Conservation (phyloP, 2,329 filamentous ascomycete genomes). For the Cladophialophora bantiana region DNA sequence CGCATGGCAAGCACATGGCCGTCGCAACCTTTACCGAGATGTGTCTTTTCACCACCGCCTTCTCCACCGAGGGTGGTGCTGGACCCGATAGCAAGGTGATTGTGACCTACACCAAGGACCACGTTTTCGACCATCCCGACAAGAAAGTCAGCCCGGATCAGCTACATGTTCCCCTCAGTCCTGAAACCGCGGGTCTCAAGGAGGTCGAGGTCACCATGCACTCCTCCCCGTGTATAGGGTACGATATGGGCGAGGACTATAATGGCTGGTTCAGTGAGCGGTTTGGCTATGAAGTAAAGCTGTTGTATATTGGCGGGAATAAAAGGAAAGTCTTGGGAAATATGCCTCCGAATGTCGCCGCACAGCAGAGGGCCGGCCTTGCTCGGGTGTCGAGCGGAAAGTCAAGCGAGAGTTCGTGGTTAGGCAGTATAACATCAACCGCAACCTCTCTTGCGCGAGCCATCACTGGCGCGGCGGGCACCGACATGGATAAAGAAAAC, state of each 20-base stretch:
- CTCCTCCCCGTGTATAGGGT: constrained; percentile 63
- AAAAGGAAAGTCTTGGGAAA: constrained; percentile 69
- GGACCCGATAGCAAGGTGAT: constrained; percentile 42
- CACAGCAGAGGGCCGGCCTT: constrained; percentile 31
- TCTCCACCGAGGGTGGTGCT: constrained; percentile 33
- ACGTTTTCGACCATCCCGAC: constrained; percentile 36
- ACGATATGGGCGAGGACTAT: constrained; percentile 67
- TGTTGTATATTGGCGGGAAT: constrained; percentile 71
- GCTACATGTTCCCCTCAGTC: constrained; percentile 65
- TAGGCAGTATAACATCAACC: constrained; percentile 33
- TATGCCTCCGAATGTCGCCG: constrained; percentile 54
- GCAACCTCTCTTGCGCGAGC: constrained; percentile 24
- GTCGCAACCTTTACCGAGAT: constrained; percentile 65
- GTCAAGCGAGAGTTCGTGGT: constrained; percentile 28
- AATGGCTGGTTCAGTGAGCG: constrained; percentile 72
- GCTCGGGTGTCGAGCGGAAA: background rate
- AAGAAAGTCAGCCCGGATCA: constrained; percentile 42
- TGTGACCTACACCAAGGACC: constrained; percentile 35
- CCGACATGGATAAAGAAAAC: constrained; percentile 16
- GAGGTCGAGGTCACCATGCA: constrained; percentile 65
- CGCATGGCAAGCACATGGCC: constrained; percentile 64
- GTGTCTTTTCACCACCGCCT: constrained; percentile 66
- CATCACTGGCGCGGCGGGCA: constrained; percentile 10
- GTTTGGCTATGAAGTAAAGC: constrained; percentile 67
- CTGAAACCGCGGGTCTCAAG: constrained; percentile 56